Conservation (phyloP, 805 yeast genomes). For the Wickerhamomyces hampshirensis region DNA sequence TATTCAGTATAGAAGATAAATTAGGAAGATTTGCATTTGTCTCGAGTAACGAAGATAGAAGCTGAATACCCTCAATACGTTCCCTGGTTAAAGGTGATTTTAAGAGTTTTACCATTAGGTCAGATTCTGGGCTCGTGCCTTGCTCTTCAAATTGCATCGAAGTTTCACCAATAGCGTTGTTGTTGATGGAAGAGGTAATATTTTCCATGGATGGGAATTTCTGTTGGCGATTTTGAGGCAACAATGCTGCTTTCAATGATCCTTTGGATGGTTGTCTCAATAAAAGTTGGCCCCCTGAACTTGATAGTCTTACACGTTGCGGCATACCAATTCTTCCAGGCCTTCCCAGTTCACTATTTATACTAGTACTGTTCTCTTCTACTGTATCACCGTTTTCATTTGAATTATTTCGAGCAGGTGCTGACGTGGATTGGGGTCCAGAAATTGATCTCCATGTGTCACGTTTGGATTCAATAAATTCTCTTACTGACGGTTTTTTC, state of each 20-base stretch:
- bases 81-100: conserved; percentile 23
- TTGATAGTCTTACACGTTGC: conserved; percentile 20
- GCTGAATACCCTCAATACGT: conserved; percentile 19
- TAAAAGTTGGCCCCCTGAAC: conserved; percentile 14
- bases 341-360: conserved; percentile 18
- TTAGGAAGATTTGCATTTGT: conserved; percentile 5
- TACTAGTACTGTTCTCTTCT: neutral
- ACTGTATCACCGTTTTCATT: neutral
- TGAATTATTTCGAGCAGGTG: conserved; percentile 7
- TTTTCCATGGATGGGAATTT: too few species aligned
- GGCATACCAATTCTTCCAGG: conserved; percentile 21
- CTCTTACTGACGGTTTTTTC: conserved; percentile 45
- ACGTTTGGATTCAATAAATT: conserved; percentile 40
- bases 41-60: conserved; percentile 6
- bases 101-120: conserved; percentile 9
- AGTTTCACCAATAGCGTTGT: too few species aligned
- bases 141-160: too few species aligned
- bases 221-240: too few species aligned
- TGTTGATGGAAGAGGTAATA: too few species aligned
- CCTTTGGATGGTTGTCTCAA: conserved; percentile 18
- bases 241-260: conserved; percentile 8
- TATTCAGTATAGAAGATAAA: conserved; percentile 17
- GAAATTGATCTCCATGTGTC: conserved; percentile 35
- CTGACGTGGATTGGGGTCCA: conserved; percentile 28
- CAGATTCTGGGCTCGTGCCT: conserved; percentile 1